These are phyloP conservation scores for Paraurostyla sp. DNA, from an alignment of 73 alveolate genomes.

Conservation along the genomic window DNA sequence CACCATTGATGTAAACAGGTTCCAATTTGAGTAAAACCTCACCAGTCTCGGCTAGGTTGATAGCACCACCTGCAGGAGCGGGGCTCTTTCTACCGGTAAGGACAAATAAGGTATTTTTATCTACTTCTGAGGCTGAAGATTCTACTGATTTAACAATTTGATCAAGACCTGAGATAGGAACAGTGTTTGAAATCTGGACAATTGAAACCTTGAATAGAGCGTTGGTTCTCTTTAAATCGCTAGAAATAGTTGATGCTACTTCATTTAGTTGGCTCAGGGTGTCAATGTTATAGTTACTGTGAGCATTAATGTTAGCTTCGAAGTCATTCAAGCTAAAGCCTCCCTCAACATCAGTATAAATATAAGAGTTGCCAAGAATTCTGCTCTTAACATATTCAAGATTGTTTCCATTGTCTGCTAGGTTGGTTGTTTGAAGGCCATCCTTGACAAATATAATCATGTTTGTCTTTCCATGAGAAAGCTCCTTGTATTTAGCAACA, in stretches of 20 bases:
- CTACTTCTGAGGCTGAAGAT: neutral
- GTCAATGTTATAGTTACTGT: neutral
- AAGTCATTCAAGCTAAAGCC: neutral
- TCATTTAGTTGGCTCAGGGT: too few species aligned
- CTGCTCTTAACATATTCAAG: neutral
- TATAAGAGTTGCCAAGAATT: neutral
- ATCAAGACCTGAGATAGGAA: too few species aligned
- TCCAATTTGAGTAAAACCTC: too few species aligned
- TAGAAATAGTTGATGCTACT: too few species aligned
- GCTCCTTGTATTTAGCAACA: neutral
- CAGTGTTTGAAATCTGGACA: too few species aligned
- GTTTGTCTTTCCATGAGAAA: neutral
- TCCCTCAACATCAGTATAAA: conserved; percentile 21
- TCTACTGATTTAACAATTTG: neutral
- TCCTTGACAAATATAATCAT: conserved; percentile 36
- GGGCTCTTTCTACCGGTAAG: neutral
- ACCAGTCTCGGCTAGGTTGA: neutral
- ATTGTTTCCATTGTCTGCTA: neutral
- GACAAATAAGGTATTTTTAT: neutral
- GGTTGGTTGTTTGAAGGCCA: neutral
- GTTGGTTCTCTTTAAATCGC: too few species aligned
- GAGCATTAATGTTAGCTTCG: neutral
- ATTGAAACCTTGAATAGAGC: too few species aligned
- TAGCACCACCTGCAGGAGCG: neutral
- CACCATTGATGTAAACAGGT: too few species aligned